A percentile compares a stretch with the other conserved stretches of the same genome.
phyloP scores from a whole-genome alignment of 108 stramenopile species.

The Discostella stelligeroides region DNA sequence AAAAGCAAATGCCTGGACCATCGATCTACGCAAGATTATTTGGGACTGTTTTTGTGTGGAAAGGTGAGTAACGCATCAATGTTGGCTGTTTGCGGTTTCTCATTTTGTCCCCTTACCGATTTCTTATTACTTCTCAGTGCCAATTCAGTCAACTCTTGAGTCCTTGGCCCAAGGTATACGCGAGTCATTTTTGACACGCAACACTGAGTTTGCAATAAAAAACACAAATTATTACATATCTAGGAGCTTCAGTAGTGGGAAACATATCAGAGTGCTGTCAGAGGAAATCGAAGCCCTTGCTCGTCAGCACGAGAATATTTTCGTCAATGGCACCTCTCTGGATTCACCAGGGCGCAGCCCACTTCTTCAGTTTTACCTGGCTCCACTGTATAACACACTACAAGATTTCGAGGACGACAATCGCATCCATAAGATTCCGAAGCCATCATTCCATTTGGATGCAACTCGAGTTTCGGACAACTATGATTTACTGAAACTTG shows the following conservation, averaged over 20 bases:
- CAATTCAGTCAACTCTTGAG: constrained; percentile 9
- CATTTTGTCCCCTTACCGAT: background rate
- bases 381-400: background rate
- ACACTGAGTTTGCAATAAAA: background rate
- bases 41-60: constrained; percentile 10
- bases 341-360: background rate
- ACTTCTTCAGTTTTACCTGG: background rate
- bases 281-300: constrained; percentile 9
- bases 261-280: background rate
- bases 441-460: constrained; percentile 5
- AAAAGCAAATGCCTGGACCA: background rate
- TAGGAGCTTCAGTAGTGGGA: constrained; percentile 4
- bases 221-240: background rate
- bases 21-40: constrained; percentile 1
- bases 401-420: background rate
- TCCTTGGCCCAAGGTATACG: background rate
- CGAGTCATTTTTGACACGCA: constrained; percentile 6
- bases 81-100: background rate
- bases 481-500: constrained; percentile 1
- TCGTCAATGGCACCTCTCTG: background rate
- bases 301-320: constrained; percentile 4
- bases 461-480: background rate
- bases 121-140: background rate
- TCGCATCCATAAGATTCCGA: no score
- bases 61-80: background rate